These are phyloP conservation scores for Nemophila menziesii DNA, from an alignment of 257 asterid species.

Conservation along the genomic window DNA sequence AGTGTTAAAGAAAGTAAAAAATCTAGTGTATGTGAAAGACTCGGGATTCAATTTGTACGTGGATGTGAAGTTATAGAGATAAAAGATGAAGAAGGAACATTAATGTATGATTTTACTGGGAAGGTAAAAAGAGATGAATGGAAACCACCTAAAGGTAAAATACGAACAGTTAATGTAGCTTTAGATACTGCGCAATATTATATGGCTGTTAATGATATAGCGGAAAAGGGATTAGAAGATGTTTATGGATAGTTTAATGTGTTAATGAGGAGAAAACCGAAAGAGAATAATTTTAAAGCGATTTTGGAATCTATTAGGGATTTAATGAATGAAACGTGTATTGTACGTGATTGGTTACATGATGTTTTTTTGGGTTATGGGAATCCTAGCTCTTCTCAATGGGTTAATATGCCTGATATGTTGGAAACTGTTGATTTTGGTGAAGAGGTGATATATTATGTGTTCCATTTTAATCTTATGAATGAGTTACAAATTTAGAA, in stretches of 20 bases:
- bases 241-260: constrained; percentile 78
- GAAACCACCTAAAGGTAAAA: constrained; percentile 99
- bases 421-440: constrained; percentile 78
- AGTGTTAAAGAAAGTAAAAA: constrained; percentile 78
- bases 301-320: constrained; percentile 95
- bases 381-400: constrained; percentile 90
- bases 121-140: constrained; percentile 94
- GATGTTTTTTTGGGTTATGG: constrained; percentile 98
- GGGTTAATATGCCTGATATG: constrained; percentile 91
- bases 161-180: constrained; percentile 84
- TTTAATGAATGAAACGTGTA: constrained; percentile 97
- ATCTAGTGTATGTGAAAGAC: constrained; percentile 85
- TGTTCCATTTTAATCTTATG: no score
- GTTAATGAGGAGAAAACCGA: constrained; percentile 95
- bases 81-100: constrained; percentile 92
- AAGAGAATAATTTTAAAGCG: constrained; percentile 98
- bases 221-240: constrained; percentile 87
- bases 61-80: constrained; percentile 96
- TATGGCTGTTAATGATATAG: constrained; percentile 92
- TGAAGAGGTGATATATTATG: no score
- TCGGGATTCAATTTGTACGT: constrained; percentile 92
- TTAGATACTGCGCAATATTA: constrained; percentile 97
- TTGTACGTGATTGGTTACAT: constrained; percentile 96
- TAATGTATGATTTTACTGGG: constrained; percentile 97
- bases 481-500: no score